These are phyloP conservation scores for Cucumis melo DNA, from an alignment of 306 rosid genomes.

Conservation along the genomic window DNA sequence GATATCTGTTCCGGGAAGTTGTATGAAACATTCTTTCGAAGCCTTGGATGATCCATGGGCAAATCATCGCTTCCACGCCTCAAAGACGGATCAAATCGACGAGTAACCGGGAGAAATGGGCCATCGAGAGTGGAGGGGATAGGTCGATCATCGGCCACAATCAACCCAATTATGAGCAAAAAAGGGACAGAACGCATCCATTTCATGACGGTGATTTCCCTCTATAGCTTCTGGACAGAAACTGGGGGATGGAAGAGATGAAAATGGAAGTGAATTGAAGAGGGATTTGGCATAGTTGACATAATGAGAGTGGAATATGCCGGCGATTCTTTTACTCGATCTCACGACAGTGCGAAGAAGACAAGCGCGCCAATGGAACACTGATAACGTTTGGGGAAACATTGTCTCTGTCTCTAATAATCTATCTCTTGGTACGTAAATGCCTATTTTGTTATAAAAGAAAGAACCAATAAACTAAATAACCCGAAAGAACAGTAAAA, in stretches of 20 bases:
- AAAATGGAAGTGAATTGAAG: not conserved
- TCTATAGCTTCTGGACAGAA: not conserved
- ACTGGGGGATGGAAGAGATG: not conserved
- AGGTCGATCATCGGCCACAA: constrained; percentile 16
- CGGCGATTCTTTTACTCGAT: not conserved
- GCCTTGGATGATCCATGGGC: constrained; percentile 80
- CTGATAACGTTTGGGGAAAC: no score
- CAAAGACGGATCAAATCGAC: constrained; percentile 49
- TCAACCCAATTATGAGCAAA: constrained; percentile 13
- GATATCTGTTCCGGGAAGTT: constrained; percentile 81
- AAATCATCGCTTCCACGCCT: constrained; percentile 70
- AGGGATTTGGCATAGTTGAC: not conserved
- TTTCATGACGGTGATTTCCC: not conserved
- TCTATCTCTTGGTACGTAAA: no score
- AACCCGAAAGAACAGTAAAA: no score
- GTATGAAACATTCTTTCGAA: constrained; percentile 49
- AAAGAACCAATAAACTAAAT: no score
- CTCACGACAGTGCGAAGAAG: not conserved
- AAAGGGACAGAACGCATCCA: constrained; percentile 17
- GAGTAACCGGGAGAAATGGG: constrained; percentile 62
- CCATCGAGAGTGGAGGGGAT: constrained; percentile 80
- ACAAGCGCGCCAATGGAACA: not conserved
- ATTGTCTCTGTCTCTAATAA: no score
- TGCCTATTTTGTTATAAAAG: no score
- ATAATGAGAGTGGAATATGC: constrained; percentile 7